phyloP scores from a whole-genome alignment of 495 filamentous ascomycete genomes.

The Penicillium antarcticum region DNA sequence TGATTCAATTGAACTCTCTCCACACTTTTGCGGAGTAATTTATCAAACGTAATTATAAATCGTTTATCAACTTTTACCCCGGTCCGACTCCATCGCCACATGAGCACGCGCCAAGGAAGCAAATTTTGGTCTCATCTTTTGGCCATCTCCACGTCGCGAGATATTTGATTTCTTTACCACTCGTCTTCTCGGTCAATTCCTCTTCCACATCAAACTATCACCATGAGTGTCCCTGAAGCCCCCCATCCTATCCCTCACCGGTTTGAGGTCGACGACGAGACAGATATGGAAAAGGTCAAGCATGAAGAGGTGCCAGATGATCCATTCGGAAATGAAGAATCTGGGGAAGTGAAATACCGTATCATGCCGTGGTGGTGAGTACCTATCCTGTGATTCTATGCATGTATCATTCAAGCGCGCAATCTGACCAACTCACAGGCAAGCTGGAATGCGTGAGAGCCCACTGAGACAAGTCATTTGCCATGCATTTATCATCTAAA shows the following conservation, averaged over 20 bases:
- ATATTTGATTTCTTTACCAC: slow-evolving; percentile 5
- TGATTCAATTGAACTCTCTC: too few relatives aligned
- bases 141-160: slow-evolving; percentile 13
- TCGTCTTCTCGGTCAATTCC: slow-evolving; percentile 2
- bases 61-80: slow-evolving; percentile 6
- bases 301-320: slow-evolving; percentile 17
- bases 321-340: slow-evolving; percentile 36
- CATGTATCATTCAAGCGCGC: neutral
- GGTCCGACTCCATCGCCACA: slow-evolving; percentile 14
- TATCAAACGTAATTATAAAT: neutral
- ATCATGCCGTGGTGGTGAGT: slow-evolving; percentile 40
- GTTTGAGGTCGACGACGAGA: slow-evolving; percentile 15
- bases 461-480: neutral
- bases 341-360: slow-evolving; percentile 33
- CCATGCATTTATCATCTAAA: neutral
- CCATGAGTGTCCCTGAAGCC: slow-evolving; percentile 14
- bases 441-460: slow-evolving; percentile 25
- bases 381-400: neutral
- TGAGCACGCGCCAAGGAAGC: slow-evolving; percentile 15
- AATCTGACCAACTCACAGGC: slow-evolving; percentile 10
- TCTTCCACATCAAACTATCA: neutral
- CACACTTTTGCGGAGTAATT: too few relatives aligned
- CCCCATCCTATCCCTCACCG: slow-evolving; percentile 8
- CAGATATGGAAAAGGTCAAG: slow-evolving; percentile 15
- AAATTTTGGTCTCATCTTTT: slow-evolving; percentile 21